These are phyloP conservation scores for Tuber borchii DNA, from an alignment of 495 filamentous ascomycete genomes.

Conservation along the genomic window DNA sequence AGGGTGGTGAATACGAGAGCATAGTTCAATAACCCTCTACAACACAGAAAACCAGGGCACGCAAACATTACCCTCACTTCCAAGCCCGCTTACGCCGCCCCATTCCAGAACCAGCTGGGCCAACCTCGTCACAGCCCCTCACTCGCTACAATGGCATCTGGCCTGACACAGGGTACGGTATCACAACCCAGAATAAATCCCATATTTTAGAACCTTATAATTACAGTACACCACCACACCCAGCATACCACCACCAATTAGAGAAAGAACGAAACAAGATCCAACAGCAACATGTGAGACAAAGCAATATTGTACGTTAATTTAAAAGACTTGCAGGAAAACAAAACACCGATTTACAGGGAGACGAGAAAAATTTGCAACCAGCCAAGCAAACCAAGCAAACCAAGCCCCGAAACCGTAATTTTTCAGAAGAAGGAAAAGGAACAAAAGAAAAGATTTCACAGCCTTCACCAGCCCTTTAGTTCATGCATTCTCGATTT, in stretches of 20 bases:
- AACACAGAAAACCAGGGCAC: background rate
- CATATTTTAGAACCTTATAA: background rate
- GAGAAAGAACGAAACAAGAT: background rate
- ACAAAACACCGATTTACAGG: background rate
- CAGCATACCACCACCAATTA: background rate
- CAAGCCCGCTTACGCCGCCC: background rate
- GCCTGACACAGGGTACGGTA: background rate
- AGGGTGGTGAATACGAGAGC: background rate
- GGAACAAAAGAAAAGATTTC: background rate
- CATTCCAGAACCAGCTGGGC: background rate
- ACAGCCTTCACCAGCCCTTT: background rate
- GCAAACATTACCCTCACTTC: background rate
- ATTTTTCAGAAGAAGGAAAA: slow-evolving; percentile 1
- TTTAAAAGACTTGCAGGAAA: background rate
- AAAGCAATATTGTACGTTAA: background rate
- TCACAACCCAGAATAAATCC: background rate
- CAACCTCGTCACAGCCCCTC: background rate
- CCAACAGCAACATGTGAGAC: background rate
- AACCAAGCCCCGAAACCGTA: background rate
- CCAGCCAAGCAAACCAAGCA: background rate
- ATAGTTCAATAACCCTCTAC: background rate
- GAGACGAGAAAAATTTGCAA: slow-evolving; percentile 3
- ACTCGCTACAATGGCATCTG: background rate
- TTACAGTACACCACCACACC: background rate
- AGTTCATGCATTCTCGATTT: background rate